These are phyloP conservation scores for Cryptosporidium sp. DNA, from an alignment of 169 alveolate genomes.

Conservation along the genomic window DNA sequence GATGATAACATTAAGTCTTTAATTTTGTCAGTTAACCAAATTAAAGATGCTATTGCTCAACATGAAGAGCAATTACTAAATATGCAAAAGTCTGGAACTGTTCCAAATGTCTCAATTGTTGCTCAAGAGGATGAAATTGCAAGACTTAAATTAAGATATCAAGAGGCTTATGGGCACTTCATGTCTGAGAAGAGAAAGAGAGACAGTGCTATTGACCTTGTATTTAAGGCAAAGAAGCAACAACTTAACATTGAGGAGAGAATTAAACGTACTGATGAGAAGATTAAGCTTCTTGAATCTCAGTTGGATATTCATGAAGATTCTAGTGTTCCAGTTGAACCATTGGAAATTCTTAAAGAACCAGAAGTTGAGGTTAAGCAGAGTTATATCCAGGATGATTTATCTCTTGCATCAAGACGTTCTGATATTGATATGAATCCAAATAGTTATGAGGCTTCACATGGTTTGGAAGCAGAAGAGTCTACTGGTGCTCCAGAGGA, in stretches of 20 bases:
- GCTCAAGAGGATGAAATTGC: conserved; percentile 74
- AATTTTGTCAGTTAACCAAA: conserved; percentile 57
- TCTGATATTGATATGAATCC: conserved; percentile 46
- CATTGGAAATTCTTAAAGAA: conserved; percentile 45
- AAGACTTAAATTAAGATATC: conserved; percentile 41
- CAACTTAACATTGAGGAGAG: conserved; percentile 62
- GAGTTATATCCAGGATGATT: conserved; percentile 37
- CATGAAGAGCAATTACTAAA: conserved; percentile 29
- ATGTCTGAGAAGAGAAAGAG: conserved; percentile 73
- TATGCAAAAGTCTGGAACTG: conserved; percentile 59
- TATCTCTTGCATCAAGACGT: conserved; percentile 46
- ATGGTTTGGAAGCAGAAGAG: conserved; percentile 70
- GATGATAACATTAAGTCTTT: conserved; percentile 41
- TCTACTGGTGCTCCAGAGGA: conserved; percentile 71
- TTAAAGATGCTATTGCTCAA: conserved; percentile 37
- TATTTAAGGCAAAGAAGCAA: conserved; percentile 46
- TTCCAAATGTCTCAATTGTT: conserved; percentile 50
- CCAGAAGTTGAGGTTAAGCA: conserved; percentile 55
- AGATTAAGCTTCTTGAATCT: conserved; percentile 37
- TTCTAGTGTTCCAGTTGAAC: conserved; percentile 51
- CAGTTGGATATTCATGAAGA: conserved; percentile 72
- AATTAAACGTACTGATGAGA: conserved; percentile 63
- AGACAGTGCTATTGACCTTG: conserved; percentile 43
- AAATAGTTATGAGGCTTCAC: conserved; percentile 39
- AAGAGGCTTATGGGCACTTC: conserved; percentile 60